Evolutionary conservation across 352 stramenopile genomes (phyloP), one percentile per base, ranked within the genome.

Genomic region (Phytophthora sojae): DNA sequence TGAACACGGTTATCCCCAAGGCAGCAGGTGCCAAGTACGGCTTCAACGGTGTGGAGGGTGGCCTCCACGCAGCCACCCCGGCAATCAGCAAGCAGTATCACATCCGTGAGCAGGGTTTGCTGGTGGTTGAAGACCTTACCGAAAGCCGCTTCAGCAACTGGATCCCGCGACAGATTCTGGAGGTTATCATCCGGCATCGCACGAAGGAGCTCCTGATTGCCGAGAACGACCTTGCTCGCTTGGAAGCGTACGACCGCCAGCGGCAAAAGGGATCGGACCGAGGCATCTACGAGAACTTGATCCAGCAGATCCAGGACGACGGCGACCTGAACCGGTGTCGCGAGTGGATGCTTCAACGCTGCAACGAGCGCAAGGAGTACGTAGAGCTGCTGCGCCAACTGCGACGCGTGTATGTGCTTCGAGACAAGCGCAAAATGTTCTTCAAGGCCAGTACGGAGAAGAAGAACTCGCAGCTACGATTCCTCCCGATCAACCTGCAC

Each of bases 401-500:
- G 30, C 80, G 89, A 17, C 81, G 84, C 7, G 39, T 90, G 37
- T 94, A 94, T 62, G 79, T 94, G 30, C 67, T 72, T 37, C 86
- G 89, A 9, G 89, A 96, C 29, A 74, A 79, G 44, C 77, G 88
- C 11, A 92, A 94, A 61, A 82, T 91, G 62, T 95, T 92, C 64
- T 96, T 96, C 73, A 96, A 96, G 80, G 73, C 86, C 11, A 95
- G 88, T 61, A 94, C 87, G 1, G 87, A 94, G 49, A 96, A 96
- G 74, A 95, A 95, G 79, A 94, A 93, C 61, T 56, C 83, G 4
- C 73, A 84, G 44, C 60, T 96, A 57, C 83, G 89, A 23, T 96
- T 96, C 60, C 67, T 96, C 11, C 89, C 89, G 3, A 93, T 95
- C 59, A 96, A 96, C 30, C 76, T 96, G 49, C 89, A 96, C 54